phyloP scores from a whole-genome alignment of 2,329 filamentous ascomycete genomes.

The Talaromyces funiculosus region DNA sequence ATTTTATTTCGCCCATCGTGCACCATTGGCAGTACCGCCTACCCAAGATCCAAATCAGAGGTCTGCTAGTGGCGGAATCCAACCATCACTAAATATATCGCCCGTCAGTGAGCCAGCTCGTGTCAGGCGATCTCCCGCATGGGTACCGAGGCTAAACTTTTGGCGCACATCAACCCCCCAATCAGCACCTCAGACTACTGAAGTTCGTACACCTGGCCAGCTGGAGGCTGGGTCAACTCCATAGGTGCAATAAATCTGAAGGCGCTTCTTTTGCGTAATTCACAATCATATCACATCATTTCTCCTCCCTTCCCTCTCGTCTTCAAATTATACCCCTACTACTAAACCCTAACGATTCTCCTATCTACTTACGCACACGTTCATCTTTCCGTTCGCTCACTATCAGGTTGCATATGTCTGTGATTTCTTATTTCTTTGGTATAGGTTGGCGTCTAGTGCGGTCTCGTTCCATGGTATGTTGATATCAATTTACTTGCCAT shows the following conservation, averaged over 20 bases:
- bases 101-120: background rate
- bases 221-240: slow-evolving; percentile 19
- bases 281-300: background rate
- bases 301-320: background rate
- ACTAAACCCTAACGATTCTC: slow-evolving; percentile 2
- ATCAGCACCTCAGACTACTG: background rate
- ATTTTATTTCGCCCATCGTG: slow-evolving; percentile 33
- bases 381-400: background rate
- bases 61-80: background rate
- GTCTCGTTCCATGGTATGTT: background rate
- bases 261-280: background rate
- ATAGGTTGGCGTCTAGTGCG: slow-evolving; percentile 1
- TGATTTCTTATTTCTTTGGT: background rate
- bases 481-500: slow-evolving; percentile 7
- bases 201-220: slow-evolving; percentile 18
- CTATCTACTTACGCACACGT: background rate
- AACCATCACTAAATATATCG: background rate
- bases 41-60: slow-evolving; percentile 21
- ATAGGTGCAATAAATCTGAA: background rate
- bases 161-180: background rate
- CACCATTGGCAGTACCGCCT: slow-evolving; percentile 26
- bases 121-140: background rate
- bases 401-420: slow-evolving; percentile 3
- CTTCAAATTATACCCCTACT: background rate
- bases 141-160: slow-evolving; percentile 8